Base-by-base conservation (phyloP, 2,329 filamentous ascomycete genomes). In the Calonectria honghensis region DNA sequence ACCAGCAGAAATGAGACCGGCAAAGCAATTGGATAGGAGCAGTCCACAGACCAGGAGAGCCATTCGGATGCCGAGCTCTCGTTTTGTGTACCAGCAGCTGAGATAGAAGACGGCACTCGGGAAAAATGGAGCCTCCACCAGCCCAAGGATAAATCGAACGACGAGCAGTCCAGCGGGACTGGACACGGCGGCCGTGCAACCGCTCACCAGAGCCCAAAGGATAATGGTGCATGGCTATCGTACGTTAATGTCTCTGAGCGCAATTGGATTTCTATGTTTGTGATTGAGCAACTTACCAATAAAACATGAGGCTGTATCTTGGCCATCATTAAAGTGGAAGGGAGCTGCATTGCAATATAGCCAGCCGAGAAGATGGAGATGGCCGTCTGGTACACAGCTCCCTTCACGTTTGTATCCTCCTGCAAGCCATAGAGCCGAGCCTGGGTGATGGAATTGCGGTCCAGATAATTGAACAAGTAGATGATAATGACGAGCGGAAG, bases 401-500 rank as follows among this genome's bases (percentile, higher is more conserved):
- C 57, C 35, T 61, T 61, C 13, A 61, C 57, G 7, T 41, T 14
- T 13, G 57, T 61, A 41, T 61, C 57, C 27, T 61, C 57, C 13
- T 61, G 57, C 11, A 61, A 29, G n/a, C 57, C 57, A 41, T 61
- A 61, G 31, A 61, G 57, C 24, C 57, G n/a, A 39, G 57, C 57
- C 13, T 61, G 57, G 2, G 57, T 61, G n/a, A 61, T 61, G n/a
- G 57, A 61, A 24, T 61, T 61, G 35, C 57, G 57, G 24, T 61
- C 57, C 24, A 61, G 10, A 35, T 61, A 61, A 35, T 61, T 61
- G 57, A 61, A 61, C 35, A 61, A 13, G 35, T 61, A 41, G 9
- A 61, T 61, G 4, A 13, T 41, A 18, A 61, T 61, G 57, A 61
- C 35, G 2, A 61, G 32, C 4, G 57, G 57, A n/a, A 61, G 57